Percentiles rank a stretch among this genome's conserved stretches.
Conservation (phyloP, 495 filamentous ascomycete genomes). For the Mytilinidion resinicola region DNA sequence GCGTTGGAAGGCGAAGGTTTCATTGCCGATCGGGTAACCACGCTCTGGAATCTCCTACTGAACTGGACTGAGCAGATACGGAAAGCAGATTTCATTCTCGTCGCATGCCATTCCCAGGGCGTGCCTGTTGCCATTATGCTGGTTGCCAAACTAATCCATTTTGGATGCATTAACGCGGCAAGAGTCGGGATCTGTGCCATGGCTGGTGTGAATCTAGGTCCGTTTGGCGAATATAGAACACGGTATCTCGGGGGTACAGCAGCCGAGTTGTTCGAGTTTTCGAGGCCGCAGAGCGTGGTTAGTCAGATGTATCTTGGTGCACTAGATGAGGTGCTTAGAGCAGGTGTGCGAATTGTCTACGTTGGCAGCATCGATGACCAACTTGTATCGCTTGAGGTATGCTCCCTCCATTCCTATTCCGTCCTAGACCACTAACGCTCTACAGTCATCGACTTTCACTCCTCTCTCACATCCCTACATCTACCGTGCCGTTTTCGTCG, state of each 20-base stretch:
- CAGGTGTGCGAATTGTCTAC: constrained; percentile 76
- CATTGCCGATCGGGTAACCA: constrained; percentile 80
- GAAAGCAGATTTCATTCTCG: constrained; percentile 77
- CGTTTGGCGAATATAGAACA: constrained; percentile 80
- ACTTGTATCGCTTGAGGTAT: constrained; percentile 80
- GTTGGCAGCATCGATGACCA: constrained; percentile 95
- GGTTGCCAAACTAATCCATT: constrained; percentile 81
- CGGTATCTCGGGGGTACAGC: constrained; percentile 80
- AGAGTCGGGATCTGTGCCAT: constrained; percentile 81
- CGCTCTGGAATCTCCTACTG: constrained; percentile 86
- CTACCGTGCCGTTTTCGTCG: constrained; percentile 87
- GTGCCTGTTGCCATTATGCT: constrained; percentile 91
- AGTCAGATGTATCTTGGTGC: constrained; percentile 75
- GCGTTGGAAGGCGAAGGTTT: constrained; percentile 97
- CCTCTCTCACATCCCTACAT: constrained; percentile 84
- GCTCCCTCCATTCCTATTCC: constrained; percentile 9
- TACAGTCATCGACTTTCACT: constrained; percentile 75
- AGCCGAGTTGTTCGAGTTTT: constrained; percentile 89
- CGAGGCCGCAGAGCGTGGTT: constrained; percentile 67
- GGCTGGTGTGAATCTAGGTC: constrained; percentile 91
- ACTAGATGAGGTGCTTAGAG: constrained; percentile 61
- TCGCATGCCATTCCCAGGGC: constrained; percentile 92
- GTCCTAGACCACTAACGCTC: background rate
- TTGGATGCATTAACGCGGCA: constrained; percentile 62
- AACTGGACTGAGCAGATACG: constrained; percentile 93